Base-by-base conservation (phyloP, 345 rosid species). In the Gossypium rotundifolium region DNA sequence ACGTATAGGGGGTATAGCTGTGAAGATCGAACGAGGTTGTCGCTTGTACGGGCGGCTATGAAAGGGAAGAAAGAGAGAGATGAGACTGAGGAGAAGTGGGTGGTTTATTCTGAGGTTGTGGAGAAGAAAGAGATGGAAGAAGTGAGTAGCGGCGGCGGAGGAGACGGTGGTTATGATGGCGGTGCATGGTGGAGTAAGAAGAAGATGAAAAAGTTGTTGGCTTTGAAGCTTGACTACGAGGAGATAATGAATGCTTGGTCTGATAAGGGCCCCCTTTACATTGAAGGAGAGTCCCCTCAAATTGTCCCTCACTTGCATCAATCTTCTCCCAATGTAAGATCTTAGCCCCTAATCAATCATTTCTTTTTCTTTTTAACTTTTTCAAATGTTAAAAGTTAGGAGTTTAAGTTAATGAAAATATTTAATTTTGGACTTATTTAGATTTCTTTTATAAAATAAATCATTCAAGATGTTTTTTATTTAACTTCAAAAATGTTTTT, bases 221-320 rank as follows among this genome's bases (percentile, higher is more conserved):
- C 81, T 40, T 71, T 92, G 87, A 94, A 91, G 87, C 97, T 94
- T 62, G 97, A 94, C 83, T 92, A 94, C 53, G 80, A 89, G 70
- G 86, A 86, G 82, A 83, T 94, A 73, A 60, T 92, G 89, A 87
- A 91, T 59, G 92, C 91, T 77, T 94, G 98, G 97, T 88, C 91
- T 49, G 92, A 88, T 72, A 89, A 89, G 83, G 91, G 92, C 14
- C 79, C 97, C 42, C 88, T 91, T 71, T 92, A 74, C 71, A 76
- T 92, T 48, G 81, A 79, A 49, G 86, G 83, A 63, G 83, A 78
- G 70, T 67, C 84, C 71, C 87, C 93, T 52, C 93, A 89, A 65
- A 88, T 84, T 16, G 97, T 94, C 13, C 98, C 97, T 42, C 92
- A 92, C 70, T 79, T 90, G 84, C 87, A 61, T 72, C 75, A 76